A percentile compares a stretch with the other conserved stretches of the same genome.
phyloP scores from a whole-genome alignment of 2,329 filamentous ascomycete genomes.

The Cladosporium cucumerinum region DNA sequence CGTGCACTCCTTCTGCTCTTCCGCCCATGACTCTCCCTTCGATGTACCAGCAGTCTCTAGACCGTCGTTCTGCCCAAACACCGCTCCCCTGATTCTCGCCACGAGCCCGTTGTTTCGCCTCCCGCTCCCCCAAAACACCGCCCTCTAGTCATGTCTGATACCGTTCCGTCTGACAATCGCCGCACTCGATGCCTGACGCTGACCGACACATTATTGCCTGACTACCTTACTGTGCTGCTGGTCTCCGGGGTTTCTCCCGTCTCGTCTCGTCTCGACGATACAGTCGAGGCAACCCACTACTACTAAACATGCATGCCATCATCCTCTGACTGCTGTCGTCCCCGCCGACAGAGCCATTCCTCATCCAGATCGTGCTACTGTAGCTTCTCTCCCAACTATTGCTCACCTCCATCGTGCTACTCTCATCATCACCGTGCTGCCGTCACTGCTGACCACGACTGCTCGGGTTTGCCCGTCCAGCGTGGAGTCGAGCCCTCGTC shows the following conservation, averaged over 20 bases:
- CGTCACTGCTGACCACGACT: constrained; percentile 13
- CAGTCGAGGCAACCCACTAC: neutral
- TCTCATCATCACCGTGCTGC: constrained; percentile 2
- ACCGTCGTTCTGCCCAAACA: neutral
- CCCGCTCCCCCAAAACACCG: constrained; percentile 5
- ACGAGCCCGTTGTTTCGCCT: constrained; percentile 6
- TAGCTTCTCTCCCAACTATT: neutral
- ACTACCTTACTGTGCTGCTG: neutral
- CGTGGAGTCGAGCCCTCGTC: constrained; percentile 11
- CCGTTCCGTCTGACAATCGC: neutral
- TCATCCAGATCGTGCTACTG: neutral
- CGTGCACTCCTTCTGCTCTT: neutral
- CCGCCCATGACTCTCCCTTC: neutral
- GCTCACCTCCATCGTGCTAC: constrained; percentile 6
- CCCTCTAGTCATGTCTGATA: constrained; percentile 1
- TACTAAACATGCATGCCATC: neutral
- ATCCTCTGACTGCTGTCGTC: neutral
- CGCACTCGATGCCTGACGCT: neutral
- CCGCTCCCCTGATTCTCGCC: neutral
- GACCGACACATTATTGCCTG: neutral
- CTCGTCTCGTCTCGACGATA: neutral
- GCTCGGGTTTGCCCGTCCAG: constrained; percentile 6
- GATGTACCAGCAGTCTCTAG: neutral
- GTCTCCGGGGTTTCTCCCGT: neutral
- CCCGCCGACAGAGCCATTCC: neutral